Percentiles rank a stretch among this genome's conserved stretches.
phyloP scores from a whole-genome alignment of 441 rosid genomes.

The Arabidopsis hybrid region DNA sequence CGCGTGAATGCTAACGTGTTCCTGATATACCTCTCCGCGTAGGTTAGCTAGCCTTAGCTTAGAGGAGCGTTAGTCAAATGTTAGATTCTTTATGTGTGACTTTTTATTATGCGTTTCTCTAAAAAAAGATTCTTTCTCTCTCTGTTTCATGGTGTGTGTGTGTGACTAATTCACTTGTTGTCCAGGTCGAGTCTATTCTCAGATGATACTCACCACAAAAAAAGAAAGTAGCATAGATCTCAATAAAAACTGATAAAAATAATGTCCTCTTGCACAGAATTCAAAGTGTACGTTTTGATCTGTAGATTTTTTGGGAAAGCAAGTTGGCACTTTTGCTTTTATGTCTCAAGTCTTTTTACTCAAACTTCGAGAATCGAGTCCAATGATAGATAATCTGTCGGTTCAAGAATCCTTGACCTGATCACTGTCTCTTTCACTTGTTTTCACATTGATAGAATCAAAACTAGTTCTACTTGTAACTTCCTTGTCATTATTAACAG shows the following conservation, averaged over 20 bases:
- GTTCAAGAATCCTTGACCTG: constrained; percentile 28
- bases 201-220: constrained; percentile 34
- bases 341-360: constrained; percentile 33
- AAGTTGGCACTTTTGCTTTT: constrained; percentile 41
- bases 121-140: constrained; percentile 33
- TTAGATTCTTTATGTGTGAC: constrained; percentile 26
- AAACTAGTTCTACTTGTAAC: constrained; percentile 1
- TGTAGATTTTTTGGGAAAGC: too few species aligned
- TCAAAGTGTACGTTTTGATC: constrained; percentile 19
- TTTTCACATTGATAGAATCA: constrained; percentile 2
- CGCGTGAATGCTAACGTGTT: constrained; percentile 33
- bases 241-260: constrained; percentile 42
- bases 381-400: constrained; percentile 42
- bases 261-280: constrained; percentile 43
- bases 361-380: constrained; percentile 35
- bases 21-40: constrained; percentile 10
- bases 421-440: background rate
- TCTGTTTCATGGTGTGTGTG: background rate
- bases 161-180: constrained; percentile 25
- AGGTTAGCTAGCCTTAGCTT: constrained; percentile 34
- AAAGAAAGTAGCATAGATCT: constrained; percentile 47
- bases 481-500: background rate
- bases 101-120: constrained; percentile 18
- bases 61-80: constrained; percentile 29
- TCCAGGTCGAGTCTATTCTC: constrained; percentile 36